Evolutionary conservation across 1,139 yeast genomes (phyloP).

Genomic region (Pichia sp.): DNA sequence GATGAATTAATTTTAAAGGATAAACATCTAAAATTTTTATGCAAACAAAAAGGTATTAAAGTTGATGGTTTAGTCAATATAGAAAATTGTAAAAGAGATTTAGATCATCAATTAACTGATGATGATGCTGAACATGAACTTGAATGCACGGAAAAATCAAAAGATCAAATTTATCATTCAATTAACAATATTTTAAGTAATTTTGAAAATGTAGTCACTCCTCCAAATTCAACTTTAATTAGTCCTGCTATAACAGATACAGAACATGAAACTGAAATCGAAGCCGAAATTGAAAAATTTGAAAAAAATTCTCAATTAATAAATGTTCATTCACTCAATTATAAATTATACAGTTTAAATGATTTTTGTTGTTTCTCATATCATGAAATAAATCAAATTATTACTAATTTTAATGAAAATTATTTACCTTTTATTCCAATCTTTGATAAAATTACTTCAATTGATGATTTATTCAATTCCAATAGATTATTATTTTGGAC

Average conservation of each 20-base stretch:
- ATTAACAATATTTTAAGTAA: conserved; percentile 9
- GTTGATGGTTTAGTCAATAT: conserved; percentile 28
- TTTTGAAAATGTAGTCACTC: conserved; percentile 8
- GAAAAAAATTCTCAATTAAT: no score
- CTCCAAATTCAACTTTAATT: conserved; percentile 7
- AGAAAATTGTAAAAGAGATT: conserved; percentile 12
- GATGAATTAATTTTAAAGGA: conserved; percentile 25
- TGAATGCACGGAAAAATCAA: not conserved
- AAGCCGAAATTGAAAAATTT: not conserved
- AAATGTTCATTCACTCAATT: not conserved
- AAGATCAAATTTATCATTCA: not conserved
- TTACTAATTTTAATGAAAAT: conserved; percentile 19
- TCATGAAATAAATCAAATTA: conserved; percentile 9
- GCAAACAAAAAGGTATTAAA: conserved; percentile 23
- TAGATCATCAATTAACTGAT: not conserved
- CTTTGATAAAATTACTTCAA: conserved; percentile 20
- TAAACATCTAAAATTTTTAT: conserved; percentile 20
- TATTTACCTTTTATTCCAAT: conserved; percentile 24
- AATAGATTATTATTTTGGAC: conserved; percentile 28
- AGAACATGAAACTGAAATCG: conserved; percentile 1
- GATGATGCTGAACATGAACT: not conserved
- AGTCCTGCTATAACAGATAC: no score
- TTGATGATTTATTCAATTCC: conserved; percentile 17
- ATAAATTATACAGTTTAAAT: conserved; percentile 2
- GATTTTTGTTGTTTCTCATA: conserved; percentile 9